Conservation (phyloP, 2,329 filamentous ascomycete genomes). For the Nemania sp. region DNA sequence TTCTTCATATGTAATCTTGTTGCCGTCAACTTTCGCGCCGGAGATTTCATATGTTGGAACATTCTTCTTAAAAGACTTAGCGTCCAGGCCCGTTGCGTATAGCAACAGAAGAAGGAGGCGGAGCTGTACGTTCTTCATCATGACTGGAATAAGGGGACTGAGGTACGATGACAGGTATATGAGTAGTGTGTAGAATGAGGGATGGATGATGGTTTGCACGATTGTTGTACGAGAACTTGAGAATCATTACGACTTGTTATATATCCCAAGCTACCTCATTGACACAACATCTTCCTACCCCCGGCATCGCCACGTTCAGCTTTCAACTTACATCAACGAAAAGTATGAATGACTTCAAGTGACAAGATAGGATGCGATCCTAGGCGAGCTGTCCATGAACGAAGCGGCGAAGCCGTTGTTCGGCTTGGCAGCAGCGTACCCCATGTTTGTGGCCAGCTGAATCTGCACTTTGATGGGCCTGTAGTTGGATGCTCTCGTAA, state of each 20-base stretch:
- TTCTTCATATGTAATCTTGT: conserved; percentile 15
- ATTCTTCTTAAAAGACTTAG: conserved; percentile 16
- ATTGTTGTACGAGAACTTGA: not conserved
- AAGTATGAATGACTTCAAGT: not conserved
- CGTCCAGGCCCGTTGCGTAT: conserved; percentile 2
- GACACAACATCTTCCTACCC: not conserved
- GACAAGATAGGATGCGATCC: not conserved
- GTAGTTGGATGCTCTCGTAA: not conserved
- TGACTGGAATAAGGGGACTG: not conserved
- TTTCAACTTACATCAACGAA: not conserved
- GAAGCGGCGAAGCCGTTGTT: not conserved
- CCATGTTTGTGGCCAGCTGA: conserved; percentile 7
- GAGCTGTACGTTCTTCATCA: conserved; percentile 17
- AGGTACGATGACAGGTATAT: not conserved
- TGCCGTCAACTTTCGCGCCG: conserved; percentile 9
- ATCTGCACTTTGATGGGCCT: not conserved
- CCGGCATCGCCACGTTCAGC: not conserved
- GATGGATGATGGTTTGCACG: not conserved
- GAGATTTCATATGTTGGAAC: conserved; percentile 17
- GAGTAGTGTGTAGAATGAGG: not conserved
- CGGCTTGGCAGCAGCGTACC: conserved; percentile 2
- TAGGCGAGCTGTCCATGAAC: not conserved
- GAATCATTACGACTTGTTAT: not conserved
- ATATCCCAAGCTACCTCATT: not conserved
- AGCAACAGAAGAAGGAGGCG: conserved; percentile 9